Conservation (phyloP, 768 basidiomycete genomes). For the Rhodotorula kratochvilovae region DNA sequence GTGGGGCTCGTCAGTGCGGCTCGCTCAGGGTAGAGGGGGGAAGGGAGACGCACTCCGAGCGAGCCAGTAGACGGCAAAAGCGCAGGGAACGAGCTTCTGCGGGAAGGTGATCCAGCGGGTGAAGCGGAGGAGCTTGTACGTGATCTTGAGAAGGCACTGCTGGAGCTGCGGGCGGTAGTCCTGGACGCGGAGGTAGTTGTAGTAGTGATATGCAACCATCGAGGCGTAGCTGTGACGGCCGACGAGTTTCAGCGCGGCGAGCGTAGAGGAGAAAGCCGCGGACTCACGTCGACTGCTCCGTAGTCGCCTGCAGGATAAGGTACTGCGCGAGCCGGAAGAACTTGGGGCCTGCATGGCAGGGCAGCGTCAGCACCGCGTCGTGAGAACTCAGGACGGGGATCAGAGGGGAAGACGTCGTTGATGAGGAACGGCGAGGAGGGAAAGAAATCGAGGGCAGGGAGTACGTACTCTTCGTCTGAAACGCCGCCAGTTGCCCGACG, state of each 20-base stretch:
- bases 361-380: neutral
- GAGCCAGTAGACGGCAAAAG: constrained; percentile 25
- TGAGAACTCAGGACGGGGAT: too few relatives aligned
- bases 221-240: constrained; percentile 1
- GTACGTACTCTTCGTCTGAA: constrained; percentile 1
- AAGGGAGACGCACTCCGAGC: constrained; percentile 9
- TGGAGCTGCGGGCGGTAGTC: neutral
- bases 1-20: neutral
- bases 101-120: constrained; percentile 13
- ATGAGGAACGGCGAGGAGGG: neutral
- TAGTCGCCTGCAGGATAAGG: constrained; percentile 21
- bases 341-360: neutral
- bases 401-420: too few relatives aligned
- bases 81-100: constrained; percentile 26
- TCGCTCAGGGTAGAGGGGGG: fast-evolving
- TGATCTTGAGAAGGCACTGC: neutral
- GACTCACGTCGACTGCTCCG: constrained; percentile 10
- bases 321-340: constrained; percentile 21
- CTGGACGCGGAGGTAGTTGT: constrained; percentile 8
- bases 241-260: neutral
- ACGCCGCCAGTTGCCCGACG: constrained; percentile 21
- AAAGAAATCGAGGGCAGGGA: too few relatives aligned
- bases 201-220: constrained; percentile 17
- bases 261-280: too few relatives aligned
- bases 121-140: neutral